These are phyloP conservation scores for Saccharomycopsis olivae DNA, from an alignment of 805 yeast species.

Conservation along the genomic window DNA sequence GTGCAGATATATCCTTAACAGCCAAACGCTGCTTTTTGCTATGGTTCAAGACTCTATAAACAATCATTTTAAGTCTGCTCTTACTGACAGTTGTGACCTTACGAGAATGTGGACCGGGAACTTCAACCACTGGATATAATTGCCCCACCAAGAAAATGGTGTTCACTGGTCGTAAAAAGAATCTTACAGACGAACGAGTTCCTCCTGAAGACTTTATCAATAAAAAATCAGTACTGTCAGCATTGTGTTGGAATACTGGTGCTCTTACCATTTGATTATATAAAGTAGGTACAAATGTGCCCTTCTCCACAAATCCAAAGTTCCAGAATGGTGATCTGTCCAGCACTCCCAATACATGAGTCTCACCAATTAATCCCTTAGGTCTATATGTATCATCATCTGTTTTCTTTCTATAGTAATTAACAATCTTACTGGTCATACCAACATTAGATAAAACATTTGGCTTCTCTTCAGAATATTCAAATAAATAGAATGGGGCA, in stretches of 20 bases:
- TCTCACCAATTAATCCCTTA: constrained; percentile 82
- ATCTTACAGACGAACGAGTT: constrained; percentile 44
- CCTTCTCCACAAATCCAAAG: constrained; percentile 92
- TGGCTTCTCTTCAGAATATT: constrained; percentile 87
- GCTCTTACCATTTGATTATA: constrained; percentile 90
- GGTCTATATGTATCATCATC: constrained; percentile 83
- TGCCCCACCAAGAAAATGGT: constrained; percentile 85
- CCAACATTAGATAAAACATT: constrained; percentile 78
- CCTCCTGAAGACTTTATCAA: constrained; percentile 74
- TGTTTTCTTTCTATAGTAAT: constrained; percentile 77
- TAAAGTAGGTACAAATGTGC: constrained; percentile 85
- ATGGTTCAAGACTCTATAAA: constrained; percentile 72
- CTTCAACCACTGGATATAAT: constrained; percentile 82
- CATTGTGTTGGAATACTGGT: constrained; percentile 83
- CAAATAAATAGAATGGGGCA: constrained; percentile 66
- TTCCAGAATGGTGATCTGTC: constrained; percentile 98
- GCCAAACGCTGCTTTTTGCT: constrained; percentile 63
- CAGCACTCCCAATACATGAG: constrained; percentile 90
- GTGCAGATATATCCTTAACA: constrained; percentile 79
- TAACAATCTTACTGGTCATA: constrained; percentile 89
- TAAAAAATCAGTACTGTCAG: constrained; percentile 68
- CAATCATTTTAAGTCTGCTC: constrained; percentile 88
- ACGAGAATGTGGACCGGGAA: constrained; percentile 96
- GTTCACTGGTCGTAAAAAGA: constrained; percentile 57
- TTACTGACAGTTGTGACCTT: constrained; percentile 90